Percentiles rank a stretch among this genome's conserved stretches.
These are phyloP conservation scores for Lentinula aciculospora DNA, from an alignment of 768 basidiomycete species.

Conservation along the genomic window DNA sequence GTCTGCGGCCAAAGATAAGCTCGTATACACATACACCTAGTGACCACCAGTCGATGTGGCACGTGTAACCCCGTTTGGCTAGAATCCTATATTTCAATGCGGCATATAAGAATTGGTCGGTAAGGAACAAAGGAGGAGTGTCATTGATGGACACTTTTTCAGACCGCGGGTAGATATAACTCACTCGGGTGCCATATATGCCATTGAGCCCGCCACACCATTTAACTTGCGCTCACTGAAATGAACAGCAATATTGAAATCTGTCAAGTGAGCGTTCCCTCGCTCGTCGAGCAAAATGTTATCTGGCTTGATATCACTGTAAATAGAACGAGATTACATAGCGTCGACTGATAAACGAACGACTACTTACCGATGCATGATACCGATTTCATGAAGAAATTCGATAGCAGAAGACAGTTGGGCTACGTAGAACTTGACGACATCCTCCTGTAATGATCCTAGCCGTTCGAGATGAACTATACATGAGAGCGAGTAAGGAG, in stretches of 20 bases:
- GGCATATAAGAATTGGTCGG: conserved; percentile 3
- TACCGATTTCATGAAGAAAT: conserved; percentile 87
- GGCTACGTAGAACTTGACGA: conserved; percentile 84
- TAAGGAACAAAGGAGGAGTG: neutral
- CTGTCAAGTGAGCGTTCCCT: conserved; percentile 94
- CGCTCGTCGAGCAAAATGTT: conserved; percentile 95
- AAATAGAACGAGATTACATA: conserved; percentile 14
- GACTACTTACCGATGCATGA: conserved; percentile 84
- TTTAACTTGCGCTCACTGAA: conserved; percentile 84
- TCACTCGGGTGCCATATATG: conserved; percentile 92
- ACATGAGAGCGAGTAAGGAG: conserved; percentile 9
- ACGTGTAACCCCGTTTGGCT: conserved; percentile 90
- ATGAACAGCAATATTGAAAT: conserved; percentile 99
- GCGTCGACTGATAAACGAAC: conserved; percentile 13
- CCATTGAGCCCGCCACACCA: conserved; percentile 97
- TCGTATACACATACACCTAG: conserved; percentile 92
- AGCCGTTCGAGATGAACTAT: conserved; percentile 86
- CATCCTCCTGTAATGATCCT: conserved; percentile 67
- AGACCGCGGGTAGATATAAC: conserved; percentile 13
- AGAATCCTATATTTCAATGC: conserved; percentile 49
- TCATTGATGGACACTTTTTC: neutral
- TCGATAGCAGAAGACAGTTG: conserved; percentile 84
- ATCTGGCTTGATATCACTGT: conserved; percentile 89
- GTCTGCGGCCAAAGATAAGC: conserved; percentile 84
- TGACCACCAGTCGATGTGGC: conserved; percentile 96